phyloP scores from a whole-genome alignment of 1,139 yeast species.

The Zygotorulaspora mrakii region DNA sequence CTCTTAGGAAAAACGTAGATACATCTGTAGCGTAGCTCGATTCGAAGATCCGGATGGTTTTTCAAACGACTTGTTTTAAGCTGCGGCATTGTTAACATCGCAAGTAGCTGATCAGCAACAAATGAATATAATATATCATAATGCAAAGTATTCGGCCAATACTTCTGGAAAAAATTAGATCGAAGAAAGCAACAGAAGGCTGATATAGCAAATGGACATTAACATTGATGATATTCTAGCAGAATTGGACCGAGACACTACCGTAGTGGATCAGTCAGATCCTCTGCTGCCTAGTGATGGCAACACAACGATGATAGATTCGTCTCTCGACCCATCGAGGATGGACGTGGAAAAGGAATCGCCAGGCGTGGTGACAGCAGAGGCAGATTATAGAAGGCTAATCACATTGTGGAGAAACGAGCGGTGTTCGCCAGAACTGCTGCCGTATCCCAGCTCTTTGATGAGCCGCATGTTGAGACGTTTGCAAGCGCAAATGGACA shows the following conservation, averaged over 20 bases:
- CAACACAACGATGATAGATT: conserved; percentile 15
- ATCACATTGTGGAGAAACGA: conserved; percentile 78
- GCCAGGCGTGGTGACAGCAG: conserved; percentile 15
- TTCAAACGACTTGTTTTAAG: too few relatives aligned
- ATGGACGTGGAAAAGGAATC: conserved; percentile 5
- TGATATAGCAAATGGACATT: conserved; percentile 38
- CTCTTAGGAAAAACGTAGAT: too few relatives aligned
- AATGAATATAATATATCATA: neutral
- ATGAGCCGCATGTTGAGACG: conserved; percentile 55
- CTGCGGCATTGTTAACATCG: too few relatives aligned
- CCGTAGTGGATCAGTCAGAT: conserved; percentile 29
- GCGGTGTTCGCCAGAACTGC: conserved; percentile 76
- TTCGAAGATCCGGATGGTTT: too few relatives aligned
- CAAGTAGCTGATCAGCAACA: neutral
- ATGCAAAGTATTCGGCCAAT: neutral
- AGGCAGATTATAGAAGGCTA: conserved; percentile 43
- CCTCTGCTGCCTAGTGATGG: conserved; percentile 16
- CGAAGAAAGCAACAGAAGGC: neutral
- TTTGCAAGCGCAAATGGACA: conserved; percentile 67
- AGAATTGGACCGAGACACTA: conserved; percentile 51
- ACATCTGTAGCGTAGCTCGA: too few relatives aligned
- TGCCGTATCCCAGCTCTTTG: conserved; percentile 63
- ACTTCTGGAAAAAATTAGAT: too few relatives aligned
- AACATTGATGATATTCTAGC: conserved; percentile 66
- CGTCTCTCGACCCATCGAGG: conserved; percentile 17